Evolutionary conservation across 164 flowering plant genomes (phyloP), one percentile per base, ranked within the genome.

Genomic region (Tinospora cordifolia): DNA sequence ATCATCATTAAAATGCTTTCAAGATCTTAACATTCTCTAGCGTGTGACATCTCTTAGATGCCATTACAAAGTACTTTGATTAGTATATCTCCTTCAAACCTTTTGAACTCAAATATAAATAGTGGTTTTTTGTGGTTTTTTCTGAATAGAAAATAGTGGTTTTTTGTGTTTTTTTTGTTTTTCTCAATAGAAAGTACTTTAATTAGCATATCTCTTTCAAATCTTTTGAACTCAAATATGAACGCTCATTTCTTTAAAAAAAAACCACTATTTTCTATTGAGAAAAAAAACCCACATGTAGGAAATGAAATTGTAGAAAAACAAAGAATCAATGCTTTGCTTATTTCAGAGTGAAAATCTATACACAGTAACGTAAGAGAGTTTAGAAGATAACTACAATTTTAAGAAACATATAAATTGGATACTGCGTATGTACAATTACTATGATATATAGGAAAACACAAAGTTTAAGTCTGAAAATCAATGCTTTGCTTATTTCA

Each of bases 281-380:
- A 54, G 6, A 21, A 30, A 30, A 30, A 30, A 4, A 30, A 30
- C n/a, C n/a, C 59, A 54, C 21, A 3, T 54, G 7, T 17, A 54
- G 60, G 60, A 54, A 30, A 54, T 21, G 60, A 1, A 8, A 54
- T 54, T 21, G 24, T 9, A 54, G 60, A 65, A 66, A 19, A 66
- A 38, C 13, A 51, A 67, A 67, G 69, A 67, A 67, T 67, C 39
- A 67, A 46, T 65, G 68, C 21, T 24, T 64, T 46, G 58, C 19
- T 47, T 67, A 22, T 46, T 67, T 67, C 21, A 67, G 59, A 46
- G 34, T 67, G 38, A 44, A 68, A n/a, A 51, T 68, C 62, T 68
- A 51, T 68, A 68, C 62, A 68, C 22, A 15, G 27, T 49, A 54
- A 49, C 60, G 8, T 34, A 25, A 13, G 40, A 12, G 70, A 47